phyloP scores from a whole-genome alignment of 257 asterid genomes.

The Gynochthodes officinalis region DNA sequence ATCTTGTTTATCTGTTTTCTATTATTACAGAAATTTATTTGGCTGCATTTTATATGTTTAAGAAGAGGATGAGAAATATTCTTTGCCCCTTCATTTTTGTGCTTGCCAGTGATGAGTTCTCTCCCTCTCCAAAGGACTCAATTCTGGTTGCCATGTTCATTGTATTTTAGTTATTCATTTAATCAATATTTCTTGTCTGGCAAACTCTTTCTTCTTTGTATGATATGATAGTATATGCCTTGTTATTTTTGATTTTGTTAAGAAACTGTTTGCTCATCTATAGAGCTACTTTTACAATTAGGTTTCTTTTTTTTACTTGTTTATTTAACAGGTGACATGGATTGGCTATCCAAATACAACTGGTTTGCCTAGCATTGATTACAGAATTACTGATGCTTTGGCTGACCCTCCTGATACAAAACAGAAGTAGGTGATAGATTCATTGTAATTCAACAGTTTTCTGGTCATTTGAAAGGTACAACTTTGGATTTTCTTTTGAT shows the following conservation, averaged over 20 bases:
- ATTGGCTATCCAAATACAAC: slow-evolving; percentile 99
- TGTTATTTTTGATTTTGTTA: background rate
- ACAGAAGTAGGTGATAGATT: slow-evolving; percentile 53
- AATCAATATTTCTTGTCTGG: background rate
- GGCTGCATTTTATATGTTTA: background rate
- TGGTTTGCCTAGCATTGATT: slow-evolving; percentile 94
- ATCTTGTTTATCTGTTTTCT: background rate
- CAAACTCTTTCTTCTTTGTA: background rate
- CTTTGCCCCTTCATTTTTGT: background rate
- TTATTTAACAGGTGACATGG: slow-evolving; percentile 83
- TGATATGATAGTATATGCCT: background rate
- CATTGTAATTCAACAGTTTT: background rate
- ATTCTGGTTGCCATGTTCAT: background rate
- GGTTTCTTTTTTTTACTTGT: slow-evolving; percentile 4
- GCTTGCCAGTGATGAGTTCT: background rate
- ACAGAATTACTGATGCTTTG: slow-evolving; percentile 85
- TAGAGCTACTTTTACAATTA: background rate
- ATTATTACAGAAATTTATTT: no score
- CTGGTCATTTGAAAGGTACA: slow-evolving; percentile 7
- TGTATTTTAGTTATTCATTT: background rate
- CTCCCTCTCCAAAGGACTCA: background rate
- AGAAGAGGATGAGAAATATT: background rate
- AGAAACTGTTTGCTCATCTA: background rate
- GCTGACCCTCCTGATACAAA: slow-evolving; percentile 82
- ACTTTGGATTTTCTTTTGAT: slow-evolving; percentile 4